A percentile compares a stretch with the other conserved stretches of the same genome.
phyloP scores from a whole-genome alignment of 2,329 filamentous ascomycete species.

The Ascocoryne sarcoides region DNA sequence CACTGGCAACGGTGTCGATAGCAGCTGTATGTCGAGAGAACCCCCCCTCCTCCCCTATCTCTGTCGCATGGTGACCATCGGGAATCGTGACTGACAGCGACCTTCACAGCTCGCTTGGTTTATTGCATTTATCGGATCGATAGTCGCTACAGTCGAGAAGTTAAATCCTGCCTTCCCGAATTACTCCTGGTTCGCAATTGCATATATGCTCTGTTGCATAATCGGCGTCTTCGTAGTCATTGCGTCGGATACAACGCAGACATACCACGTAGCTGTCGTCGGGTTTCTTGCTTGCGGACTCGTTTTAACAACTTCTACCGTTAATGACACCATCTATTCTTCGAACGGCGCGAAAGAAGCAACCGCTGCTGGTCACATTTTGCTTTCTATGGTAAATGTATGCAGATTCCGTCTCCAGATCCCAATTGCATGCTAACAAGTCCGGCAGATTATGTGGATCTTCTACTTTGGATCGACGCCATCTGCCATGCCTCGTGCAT shows the following conservation, averaged over 20 bases:
- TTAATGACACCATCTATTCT: constrained; percentile 79
- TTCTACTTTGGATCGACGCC: constrained; percentile 97
- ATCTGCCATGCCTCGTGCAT: constrained; percentile 74
- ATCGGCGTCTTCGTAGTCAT: constrained; percentile 73
- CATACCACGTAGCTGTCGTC: constrained; percentile 86
- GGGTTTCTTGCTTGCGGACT: constrained; percentile 79
- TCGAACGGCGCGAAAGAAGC: constrained; percentile 68
- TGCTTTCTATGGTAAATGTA: constrained; percentile 88
- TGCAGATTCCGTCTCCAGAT: constrained; percentile 29
- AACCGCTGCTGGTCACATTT: constrained; percentile 83
- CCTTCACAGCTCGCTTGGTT: constrained; percentile 76
- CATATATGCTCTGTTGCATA: constrained; percentile 80
- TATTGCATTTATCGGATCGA: constrained; percentile 80
- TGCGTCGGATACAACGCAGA: constrained; percentile 73
- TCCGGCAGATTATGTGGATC: constrained; percentile 80
- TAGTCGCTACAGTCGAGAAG: constrained; percentile 54
- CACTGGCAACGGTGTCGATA: constrained; percentile 88
- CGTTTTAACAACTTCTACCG: constrained; percentile 75
- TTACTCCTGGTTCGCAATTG: constrained; percentile 86
- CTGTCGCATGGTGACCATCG: neutral
- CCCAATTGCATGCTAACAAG: constrained; percentile 6
- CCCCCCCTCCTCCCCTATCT: too few relatives aligned
- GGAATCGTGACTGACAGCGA: neutral
- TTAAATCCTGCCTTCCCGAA: constrained; percentile 58
- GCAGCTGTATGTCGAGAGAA: constrained; percentile 64